Evolutionary conservation across 2,329 filamentous ascomycete species (phyloP), one percentile per base, ranked within the genome.

Genomic region (Aspergillaceae sp.): DNA sequence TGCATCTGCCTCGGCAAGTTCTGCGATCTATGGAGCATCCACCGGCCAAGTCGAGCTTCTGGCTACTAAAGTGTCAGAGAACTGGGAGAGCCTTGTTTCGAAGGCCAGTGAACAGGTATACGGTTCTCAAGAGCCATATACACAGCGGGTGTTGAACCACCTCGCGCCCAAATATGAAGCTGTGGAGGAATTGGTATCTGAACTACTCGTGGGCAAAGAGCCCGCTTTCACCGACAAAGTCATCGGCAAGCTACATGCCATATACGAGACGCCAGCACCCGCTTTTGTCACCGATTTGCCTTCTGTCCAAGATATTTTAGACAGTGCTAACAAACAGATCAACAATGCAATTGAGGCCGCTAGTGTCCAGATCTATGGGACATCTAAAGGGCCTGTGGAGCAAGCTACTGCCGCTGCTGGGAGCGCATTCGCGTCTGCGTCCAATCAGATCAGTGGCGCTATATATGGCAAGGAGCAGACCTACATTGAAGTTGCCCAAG

Each of bases 201-300:
- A 94, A 64, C 72, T 94, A 1, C 73, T 94, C 9, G 69, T 76
- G 36, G 88, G 86, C 44, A 87, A 84, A 63, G 87, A 94, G 61
- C 83, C 86, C 0, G 80, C 82, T 9, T 94, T 88, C 57, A 89
- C 84, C 0, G 86, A 94, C 59, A 89, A 85, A 48, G 84, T 91
- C 3, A 80, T 88, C 66, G 80, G 73, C 44, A 79, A 84, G 43
- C 74, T 94, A 8, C 78, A 79, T 46, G 82, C 78, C 3, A 85
- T 81, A 0, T 92, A 91, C 58, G 79, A 80, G 27, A 86, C 82
- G 0, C 84, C 81, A 42, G 74, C 74, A 7, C 70, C 48, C 11
- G 68, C 71, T 3, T 70, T 57, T 37, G 59, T 79, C 56, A 80
- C 79, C 2, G 75, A 78, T 27, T 76, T 79, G 3, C 74, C 80